Percentiles rank a stretch among this genome's conserved stretches.
Evolutionary conservation across 1,284 basidiomycete species (phyloP).

Genomic region (Psilocybe mexicana): DNA sequence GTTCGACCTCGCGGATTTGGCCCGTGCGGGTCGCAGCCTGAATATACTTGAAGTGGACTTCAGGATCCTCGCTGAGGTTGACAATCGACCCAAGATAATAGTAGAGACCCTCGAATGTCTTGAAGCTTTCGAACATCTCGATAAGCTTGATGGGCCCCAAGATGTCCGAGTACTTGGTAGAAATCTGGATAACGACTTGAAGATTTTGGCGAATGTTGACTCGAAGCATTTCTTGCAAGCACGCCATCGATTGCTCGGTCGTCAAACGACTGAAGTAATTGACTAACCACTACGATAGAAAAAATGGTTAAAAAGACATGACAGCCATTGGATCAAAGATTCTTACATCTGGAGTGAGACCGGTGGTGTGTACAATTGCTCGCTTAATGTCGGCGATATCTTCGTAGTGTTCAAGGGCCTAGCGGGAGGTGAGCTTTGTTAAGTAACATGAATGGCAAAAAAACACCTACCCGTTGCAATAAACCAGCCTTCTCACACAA

Average conservation of each 20-base stretch:
- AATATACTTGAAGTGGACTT: conserved; percentile 99
- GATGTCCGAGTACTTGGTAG: conserved; percentile 99
- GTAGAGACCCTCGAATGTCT: conserved; percentile 97
- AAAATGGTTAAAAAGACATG: background rate
- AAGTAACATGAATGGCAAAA: background rate
- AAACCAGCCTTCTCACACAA: conserved; percentile 98
- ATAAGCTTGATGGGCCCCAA: conserved; percentile 97
- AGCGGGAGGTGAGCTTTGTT: conserved; percentile 14
- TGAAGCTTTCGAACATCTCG: conserved; percentile 99
- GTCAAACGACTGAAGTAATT: conserved; percentile 97
- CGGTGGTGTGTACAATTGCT: conserved; percentile 91
- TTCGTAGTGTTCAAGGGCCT: conserved; percentile 98
- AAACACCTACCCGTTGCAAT: conserved; percentile 75
- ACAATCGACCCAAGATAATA: conserved; percentile 88
- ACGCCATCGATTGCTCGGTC: conserved; percentile 97
- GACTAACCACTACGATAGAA: conserved; percentile 81
- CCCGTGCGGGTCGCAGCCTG: conserved; percentile 98
- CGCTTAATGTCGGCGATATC: conserved; percentile 98
- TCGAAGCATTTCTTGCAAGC: conserved; percentile 96
- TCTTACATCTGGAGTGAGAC: conserved; percentile 82
- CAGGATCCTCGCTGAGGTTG: conserved; percentile 94
- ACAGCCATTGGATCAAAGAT: conserved; percentile 4
- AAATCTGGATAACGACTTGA: conserved; percentile 96
- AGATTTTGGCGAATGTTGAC: conserved; percentile 98
- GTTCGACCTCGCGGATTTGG: conserved; percentile 98